Base-by-base conservation (phyloP, 371 early-diverging fungal genomes). In the Encephalitozoon intestinalis region DNA sequence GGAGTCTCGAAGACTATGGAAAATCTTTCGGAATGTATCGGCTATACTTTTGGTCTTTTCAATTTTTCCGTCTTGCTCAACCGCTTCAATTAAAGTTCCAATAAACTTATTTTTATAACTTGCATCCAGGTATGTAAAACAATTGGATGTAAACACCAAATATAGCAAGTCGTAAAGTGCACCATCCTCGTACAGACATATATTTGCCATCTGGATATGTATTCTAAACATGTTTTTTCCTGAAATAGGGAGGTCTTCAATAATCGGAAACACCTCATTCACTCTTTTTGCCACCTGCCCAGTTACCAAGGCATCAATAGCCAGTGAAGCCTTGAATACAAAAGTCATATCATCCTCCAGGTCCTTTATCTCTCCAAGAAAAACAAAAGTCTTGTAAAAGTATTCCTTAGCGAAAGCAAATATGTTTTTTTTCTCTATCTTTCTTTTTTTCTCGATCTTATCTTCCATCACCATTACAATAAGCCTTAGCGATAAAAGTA, bases 321-420 rank as follows among this genome's bases (percentile, higher is more conserved):
- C 11, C 23, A 58, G 54, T 2, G 39, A 11, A 7, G 40, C 25
- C 9, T 28, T 70, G 23, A 70, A 70, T 28, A 70, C 25, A 43
- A 40, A 43, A 7, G 44, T 30, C 23, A 70, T 37, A 23, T 70
- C 71, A 4, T 70, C 54, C 34, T 70, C 71, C 2, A 70, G n/a
- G 26, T 25, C 40, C 18, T 53, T 23, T 18, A 43, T 23, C 54
- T 51, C 54, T 8, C 49, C 54, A 15, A 70, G 25, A 28, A 70
- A 21, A 9, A 11, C 41, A 46, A 54, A 54, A 25, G 49, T n/a
- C 37, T 70, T 54, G 11, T 70, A 37, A 51, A 53, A 53, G 41
- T 34, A 54, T 11, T 39, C 40, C 12, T 44, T 53, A 15, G 71
- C 52, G 40, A 70, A 70, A 25, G 25, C 23, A 39, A 31, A 70